A percentile compares a stretch with the other conserved stretches of the same genome.
Evolutionary conservation across 1,284 basidiomycete genomes (phyloP).

Genomic region (Testicularia cyperi): DNA sequence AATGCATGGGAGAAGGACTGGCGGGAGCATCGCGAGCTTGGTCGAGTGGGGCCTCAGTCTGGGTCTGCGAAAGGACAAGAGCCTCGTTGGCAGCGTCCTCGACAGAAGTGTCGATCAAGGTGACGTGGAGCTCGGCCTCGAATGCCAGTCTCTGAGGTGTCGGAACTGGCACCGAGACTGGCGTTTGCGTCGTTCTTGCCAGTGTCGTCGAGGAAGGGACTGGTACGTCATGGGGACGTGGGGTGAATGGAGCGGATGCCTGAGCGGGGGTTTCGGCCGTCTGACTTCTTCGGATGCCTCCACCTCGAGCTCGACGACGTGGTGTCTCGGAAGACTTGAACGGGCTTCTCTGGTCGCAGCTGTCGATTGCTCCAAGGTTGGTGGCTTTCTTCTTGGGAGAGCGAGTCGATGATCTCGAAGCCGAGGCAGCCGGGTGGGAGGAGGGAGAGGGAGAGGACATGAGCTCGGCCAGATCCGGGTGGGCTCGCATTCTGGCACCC

Average conservation of each 20-base stretch:
- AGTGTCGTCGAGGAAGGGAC: conserved; percentile 1
- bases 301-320: too few relatives aligned
- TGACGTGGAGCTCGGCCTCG: conserved; percentile 28
- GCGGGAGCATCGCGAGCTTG: too few relatives aligned
- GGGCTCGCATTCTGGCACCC: conserved; percentile 25
- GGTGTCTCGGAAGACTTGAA: too few relatives aligned
- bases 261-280: conserved; percentile 12
- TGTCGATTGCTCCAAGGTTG: background rate
- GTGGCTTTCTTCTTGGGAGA: conserved; percentile 19
- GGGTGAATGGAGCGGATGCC: background rate
- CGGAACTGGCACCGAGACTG: background rate
- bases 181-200: background rate
- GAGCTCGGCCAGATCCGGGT: conserved; percentile 14
- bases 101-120: conserved; percentile 15
- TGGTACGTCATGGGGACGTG: background rate
- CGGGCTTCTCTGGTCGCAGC: too few relatives aligned
- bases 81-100: conserved; percentile 25
- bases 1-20: conserved; percentile 1
- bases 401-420: too few relatives aligned
- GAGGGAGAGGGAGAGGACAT: conserved; percentile 3
- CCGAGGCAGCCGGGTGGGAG: too few relatives aligned
- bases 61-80: too few relatives aligned
- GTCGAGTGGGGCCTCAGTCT: too few relatives aligned
- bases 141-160: too few relatives aligned
- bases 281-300: conserved; percentile 19